Conservation (phyloP, 352 stramenopile species). For the Pseudoperonospora humuli region DNA sequence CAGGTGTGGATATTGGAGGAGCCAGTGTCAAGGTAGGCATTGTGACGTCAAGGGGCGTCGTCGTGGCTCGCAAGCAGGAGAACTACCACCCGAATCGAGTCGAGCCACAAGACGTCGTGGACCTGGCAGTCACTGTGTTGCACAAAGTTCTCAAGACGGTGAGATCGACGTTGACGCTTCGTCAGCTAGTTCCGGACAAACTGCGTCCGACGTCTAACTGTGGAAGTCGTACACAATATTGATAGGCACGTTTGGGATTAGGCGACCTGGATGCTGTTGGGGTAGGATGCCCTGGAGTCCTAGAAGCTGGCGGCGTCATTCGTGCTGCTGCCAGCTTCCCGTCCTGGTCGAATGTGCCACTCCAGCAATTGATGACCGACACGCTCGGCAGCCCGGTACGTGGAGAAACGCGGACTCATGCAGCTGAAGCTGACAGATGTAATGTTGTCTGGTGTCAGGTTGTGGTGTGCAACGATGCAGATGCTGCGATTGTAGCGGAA, state of each 20-base stretch:
- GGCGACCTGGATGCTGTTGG: conserved; percentile 40
- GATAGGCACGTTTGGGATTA: conserved; percentile 23
- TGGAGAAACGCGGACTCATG: background rate
- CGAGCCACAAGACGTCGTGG: conserved; percentile 45
- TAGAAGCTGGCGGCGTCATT: conserved; percentile 43
- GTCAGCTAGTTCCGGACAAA: too few relatives aligned
- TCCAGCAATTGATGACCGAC: conserved; percentile 45
- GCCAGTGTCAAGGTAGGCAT: conserved; percentile 69
- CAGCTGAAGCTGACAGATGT: background rate
- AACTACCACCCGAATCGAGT: conserved; percentile 31
- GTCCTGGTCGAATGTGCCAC: conserved; percentile 49
- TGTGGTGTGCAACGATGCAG: conserved; percentile 65
- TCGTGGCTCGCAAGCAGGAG: conserved; percentile 44
- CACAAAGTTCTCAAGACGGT: conserved; percentile 41
- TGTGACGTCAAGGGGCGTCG: conserved; percentile 35
- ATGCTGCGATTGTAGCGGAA: conserved; percentile 74
- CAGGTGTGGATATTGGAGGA: conserved; percentile 68
- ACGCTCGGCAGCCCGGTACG: conserved; percentile 26
- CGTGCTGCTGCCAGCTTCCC: conserved; percentile 65
- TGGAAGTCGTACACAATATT: background rate
- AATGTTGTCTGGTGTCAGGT: conserved; percentile 19
- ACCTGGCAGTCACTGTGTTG: conserved; percentile 31
- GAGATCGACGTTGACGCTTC: too few relatives aligned
- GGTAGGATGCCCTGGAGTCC: conserved; percentile 55
- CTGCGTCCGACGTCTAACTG: background rate